phyloP scores from a whole-genome alignment of 495 filamentous ascomycete species.

The Xylaria intraflava region DNA sequence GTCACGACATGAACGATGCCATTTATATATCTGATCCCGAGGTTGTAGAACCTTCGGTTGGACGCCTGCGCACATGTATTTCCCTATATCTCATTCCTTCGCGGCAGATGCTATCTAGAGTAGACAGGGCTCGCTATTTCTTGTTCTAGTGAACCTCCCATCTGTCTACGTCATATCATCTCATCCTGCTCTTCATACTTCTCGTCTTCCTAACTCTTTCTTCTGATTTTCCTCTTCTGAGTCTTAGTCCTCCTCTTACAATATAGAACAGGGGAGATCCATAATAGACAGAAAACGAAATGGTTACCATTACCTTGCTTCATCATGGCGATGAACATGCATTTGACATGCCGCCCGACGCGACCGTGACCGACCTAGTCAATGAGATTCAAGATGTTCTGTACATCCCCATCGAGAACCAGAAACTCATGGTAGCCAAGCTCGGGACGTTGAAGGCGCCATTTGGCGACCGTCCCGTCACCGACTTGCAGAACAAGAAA shows the following conservation, averaged over 20 bases:
- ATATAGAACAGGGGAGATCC: neutral
- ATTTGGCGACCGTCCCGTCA: slow-evolving; percentile 33
- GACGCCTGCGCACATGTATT: neutral
- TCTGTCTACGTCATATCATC: neutral
- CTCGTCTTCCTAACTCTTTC: neutral
- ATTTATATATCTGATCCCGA: neutral
- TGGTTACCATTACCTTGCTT: slow-evolving; percentile 44
- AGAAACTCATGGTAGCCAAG: slow-evolving; percentile 69
- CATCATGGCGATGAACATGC: slow-evolving; percentile 49
- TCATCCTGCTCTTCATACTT: neutral
- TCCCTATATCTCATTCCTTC: neutral
- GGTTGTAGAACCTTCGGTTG: slow-evolving; percentile 26
- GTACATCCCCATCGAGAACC: slow-evolving; percentile 59
- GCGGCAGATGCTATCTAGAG: no score
- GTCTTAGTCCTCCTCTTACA: neutral
- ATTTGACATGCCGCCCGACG: slow-evolving; percentile 35
- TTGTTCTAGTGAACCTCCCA: neutral
- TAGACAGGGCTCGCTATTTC: no score
- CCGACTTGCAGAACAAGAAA: slow-evolving; percentile 48
- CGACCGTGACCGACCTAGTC: slow-evolving; percentile 59
- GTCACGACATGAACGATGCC: neutral
- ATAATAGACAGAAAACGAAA: neutral
- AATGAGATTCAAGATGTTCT: slow-evolving; percentile 46
- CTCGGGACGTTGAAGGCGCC: slow-evolving; percentile 61
- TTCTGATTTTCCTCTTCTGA: no score